Percentiles rank a stretch among this genome's conserved stretches.
phyloP scores from a whole-genome alignment of 257 asterid species.

The Jacaranda copaia region DNA sequence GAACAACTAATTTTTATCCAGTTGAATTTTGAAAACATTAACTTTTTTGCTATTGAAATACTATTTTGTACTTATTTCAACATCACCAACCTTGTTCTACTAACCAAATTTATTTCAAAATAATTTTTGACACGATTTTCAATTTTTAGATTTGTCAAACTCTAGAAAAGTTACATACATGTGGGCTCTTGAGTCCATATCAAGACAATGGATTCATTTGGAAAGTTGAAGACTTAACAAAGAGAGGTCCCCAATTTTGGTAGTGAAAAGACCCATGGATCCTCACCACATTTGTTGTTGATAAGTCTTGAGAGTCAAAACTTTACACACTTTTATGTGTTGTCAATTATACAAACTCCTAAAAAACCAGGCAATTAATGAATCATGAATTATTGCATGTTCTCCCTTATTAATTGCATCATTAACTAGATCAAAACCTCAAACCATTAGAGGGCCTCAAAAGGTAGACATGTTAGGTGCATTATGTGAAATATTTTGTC shows the following conservation, averaged over 20 bases:
- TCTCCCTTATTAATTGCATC: neutral
- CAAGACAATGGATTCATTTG: too few relatives aligned
- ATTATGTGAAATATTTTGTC: too few relatives aligned
- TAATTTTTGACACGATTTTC: neutral
- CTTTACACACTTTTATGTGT: conserved; percentile 9
- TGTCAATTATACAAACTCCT: conserved; percentile 26
- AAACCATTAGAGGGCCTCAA: neutral
- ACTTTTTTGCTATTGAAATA: too few relatives aligned
- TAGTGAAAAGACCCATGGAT: conserved; percentile 26
- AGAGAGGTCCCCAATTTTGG: conserved; percentile 40
- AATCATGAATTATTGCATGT: neutral
- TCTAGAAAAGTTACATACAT: too few relatives aligned
- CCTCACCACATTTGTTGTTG: conserved; percentile 19
- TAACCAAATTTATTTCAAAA: neutral
- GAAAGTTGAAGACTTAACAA: too few relatives aligned
- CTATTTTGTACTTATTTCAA: too few relatives aligned
- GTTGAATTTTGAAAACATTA: too few relatives aligned
- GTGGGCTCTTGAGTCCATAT: too few relatives aligned
- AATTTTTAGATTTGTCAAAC: neutral
- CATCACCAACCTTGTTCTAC: too few relatives aligned
- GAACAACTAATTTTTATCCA: too few relatives aligned
- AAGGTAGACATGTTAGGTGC: too few relatives aligned
- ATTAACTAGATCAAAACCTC: neutral
- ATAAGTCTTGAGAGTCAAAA: conserved; percentile 23
- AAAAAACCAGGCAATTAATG: neutral